Base-by-base conservation (phyloP, 352 stramenopile species). In the Phytophthora nicotianae region DNA sequence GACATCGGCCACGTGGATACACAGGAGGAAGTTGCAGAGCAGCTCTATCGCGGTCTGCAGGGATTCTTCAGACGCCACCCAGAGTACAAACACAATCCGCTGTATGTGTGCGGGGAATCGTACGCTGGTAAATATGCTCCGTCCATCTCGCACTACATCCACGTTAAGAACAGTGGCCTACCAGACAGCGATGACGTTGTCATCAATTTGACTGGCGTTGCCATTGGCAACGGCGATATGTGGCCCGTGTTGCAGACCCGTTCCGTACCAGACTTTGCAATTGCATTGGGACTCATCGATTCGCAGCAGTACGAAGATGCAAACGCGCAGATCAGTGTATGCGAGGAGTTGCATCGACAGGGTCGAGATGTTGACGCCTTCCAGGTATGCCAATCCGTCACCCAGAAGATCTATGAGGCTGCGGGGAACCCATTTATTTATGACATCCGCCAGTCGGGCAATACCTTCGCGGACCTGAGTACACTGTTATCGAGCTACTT, bases 101-200 rank as follows among this genome's bases (percentile, higher is more conserved):
- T 91, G 54, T 89, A 77, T 35, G 63, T 90, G 10, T 95, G 82
- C 20, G 89, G 96, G 50, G 96, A 99, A 76, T 98, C 88, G 27
- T 98, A 99, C 72, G 96, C 97, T 3, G 97, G 97, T 26, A 98
- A 99, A 74, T 99, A 98, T 70, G 98, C 98, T 38, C 94, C 96
- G 14, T 91, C 81, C 43, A 97, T 99, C 74, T 86, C 97, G 57
- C 75, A 93, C 68, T 96, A 97, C 62, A 98, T 99, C 52, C 76
- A 98, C 49, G 61, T 86, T 29, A 78, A 89, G 41, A 98, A 98
- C 70, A 54, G 59, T 26, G 54, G 65, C 17, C 10, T 57, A n/a
- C 37, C 27, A 14, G 58, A 74, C n/a, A 32, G 45, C 10, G 29
- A 62, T 10, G 86, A 82, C 40, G 60, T 83, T 8, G 42, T 50